Conservation (phyloP, 805 yeast species). For the Peterozyma xylosa region DNA sequence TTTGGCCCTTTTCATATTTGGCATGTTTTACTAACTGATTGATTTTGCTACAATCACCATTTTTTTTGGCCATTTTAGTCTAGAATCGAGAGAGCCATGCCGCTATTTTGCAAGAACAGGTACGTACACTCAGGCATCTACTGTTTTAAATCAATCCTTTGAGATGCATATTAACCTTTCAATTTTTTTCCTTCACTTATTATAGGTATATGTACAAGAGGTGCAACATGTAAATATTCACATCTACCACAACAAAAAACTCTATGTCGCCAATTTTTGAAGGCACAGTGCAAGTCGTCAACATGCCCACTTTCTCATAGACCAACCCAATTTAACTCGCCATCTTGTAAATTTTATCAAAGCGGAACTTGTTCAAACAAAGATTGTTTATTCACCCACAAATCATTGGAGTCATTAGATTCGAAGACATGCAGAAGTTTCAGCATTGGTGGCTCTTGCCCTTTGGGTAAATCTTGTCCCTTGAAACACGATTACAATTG, state of each 20-base stretch:
- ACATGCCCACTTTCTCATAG: conserved; percentile 52
- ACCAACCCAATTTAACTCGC: conserved; percentile 52
- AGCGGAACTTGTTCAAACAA: conserved; percentile 38
- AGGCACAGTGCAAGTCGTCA: conserved; percentile 36
- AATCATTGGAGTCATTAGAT: conserved; percentile 25
- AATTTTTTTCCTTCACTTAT: conserved; percentile 17
- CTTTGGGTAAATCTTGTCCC: conserved; percentile 48
- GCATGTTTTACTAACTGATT: too few species aligned
- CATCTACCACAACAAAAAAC: conserved; percentile 47
- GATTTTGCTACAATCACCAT: too few species aligned
- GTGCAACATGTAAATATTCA: conserved; percentile 39
- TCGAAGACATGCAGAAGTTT: conserved; percentile 51
- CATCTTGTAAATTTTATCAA: conserved; percentile 47
- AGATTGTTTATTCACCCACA: conserved; percentile 45
- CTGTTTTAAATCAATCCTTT: not conserved
- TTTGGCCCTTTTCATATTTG: too few species aligned
- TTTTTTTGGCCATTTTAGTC: not conserved
- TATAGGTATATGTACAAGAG: conserved; percentile 46
- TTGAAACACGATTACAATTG: conserved; percentile 54
- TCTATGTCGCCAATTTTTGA: conserved; percentile 43
- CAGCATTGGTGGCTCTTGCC: conserved; percentile 64
- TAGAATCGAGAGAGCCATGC: conserved; percentile 9
- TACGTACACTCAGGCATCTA: not conserved
- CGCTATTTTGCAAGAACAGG: conserved; percentile 8
- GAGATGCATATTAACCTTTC: conserved; percentile 10